phyloP scores from a whole-genome alignment of 2,329 filamentous ascomycete genomes.

The Botryosphaeria agaves region DNA sequence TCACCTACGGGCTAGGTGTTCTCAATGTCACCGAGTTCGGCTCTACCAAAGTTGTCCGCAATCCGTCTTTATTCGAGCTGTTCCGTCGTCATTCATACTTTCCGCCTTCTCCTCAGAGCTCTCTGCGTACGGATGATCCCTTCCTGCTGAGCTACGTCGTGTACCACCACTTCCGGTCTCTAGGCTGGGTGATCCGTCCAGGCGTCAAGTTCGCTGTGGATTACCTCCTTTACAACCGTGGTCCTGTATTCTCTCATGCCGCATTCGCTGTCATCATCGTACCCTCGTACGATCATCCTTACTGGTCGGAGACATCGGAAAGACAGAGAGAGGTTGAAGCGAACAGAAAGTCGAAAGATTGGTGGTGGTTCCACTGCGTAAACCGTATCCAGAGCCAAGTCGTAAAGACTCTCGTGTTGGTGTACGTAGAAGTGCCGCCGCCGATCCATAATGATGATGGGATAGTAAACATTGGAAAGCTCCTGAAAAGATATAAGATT shows the following conservation, averaged over 20 bases:
- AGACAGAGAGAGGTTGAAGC: slow-evolving; percentile 30
- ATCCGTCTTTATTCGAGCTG: slow-evolving; percentile 40
- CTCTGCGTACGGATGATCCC: slow-evolving; percentile 54
- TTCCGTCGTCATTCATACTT: slow-evolving; percentile 56
- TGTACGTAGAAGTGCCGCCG: slow-evolving; percentile 80
- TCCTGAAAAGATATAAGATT: slow-evolving; percentile 55
- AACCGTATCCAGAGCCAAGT: slow-evolving; percentile 84
- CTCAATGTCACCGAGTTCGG: slow-evolving; percentile 45
- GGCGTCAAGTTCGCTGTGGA: slow-evolving; percentile 93
- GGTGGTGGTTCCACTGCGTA: slow-evolving; percentile 77
- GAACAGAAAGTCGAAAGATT: slow-evolving; percentile 37
- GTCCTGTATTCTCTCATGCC: slow-evolving; percentile 86
- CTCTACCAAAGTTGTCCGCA: slow-evolving; percentile 20
- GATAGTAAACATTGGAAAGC: slow-evolving; percentile 38
- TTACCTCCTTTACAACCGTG: slow-evolving; percentile 84
- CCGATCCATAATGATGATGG: slow-evolving; percentile 28
- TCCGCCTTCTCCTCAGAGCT: slow-evolving; percentile 30
- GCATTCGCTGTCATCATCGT: slow-evolving; percentile 80
- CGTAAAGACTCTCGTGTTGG: slow-evolving; percentile 72
- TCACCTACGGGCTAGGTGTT: slow-evolving; percentile 63
- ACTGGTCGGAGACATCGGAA: slow-evolving; percentile 42
- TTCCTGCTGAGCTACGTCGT: slow-evolving; percentile 79
- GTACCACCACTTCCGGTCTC: slow-evolving; percentile 89
- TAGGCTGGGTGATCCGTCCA: slow-evolving; percentile 85
- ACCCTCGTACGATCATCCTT: slow-evolving; percentile 58